phyloP scores from a whole-genome alignment of 1,284 basidiomycete genomes.

The Trichosporon sp. region DNA sequence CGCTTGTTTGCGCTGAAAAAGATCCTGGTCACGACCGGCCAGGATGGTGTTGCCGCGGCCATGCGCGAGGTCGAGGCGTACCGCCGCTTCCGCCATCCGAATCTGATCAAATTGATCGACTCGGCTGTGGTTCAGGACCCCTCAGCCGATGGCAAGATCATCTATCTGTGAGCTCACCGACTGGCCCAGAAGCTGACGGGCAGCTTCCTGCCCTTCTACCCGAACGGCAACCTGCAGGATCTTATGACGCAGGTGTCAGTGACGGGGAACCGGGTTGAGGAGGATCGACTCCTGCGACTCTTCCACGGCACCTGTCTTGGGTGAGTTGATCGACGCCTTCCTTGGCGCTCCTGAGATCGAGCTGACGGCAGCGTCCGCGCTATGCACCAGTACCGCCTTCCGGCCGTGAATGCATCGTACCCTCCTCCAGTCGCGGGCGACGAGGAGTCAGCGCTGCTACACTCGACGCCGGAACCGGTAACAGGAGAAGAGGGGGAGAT shows the following conservation, averaged over 20 bases:
- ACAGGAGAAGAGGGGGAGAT: slow-evolving; percentile 48
- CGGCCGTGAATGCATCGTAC: slow-evolving; percentile 35
- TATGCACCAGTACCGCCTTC: slow-evolving; percentile 72
- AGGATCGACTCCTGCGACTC: slow-evolving; percentile 76
- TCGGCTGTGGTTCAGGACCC: slow-evolving; percentile 91
- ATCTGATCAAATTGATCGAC: slow-evolving; percentile 55
- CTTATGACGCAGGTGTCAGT: slow-evolving; percentile 82
- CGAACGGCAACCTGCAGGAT: slow-evolving; percentile 85
- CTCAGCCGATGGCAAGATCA: slow-evolving; percentile 73
- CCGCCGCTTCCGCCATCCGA: slow-evolving; percentile 72
- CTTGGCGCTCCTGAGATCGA: not conserved
- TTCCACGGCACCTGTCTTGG: slow-evolving; percentile 94
- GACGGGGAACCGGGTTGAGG: slow-evolving; percentile 75
- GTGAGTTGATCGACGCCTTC: slow-evolving; percentile 24
- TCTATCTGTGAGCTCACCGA: slow-evolving; percentile 60
- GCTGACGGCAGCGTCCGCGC: slow-evolving; percentile 58
- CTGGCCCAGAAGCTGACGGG: not conserved
- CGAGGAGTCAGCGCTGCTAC: slow-evolving; percentile 46
- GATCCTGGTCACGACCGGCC: slow-evolving; percentile 76
- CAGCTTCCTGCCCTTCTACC: slow-evolving; percentile 39
- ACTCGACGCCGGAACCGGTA: slow-evolving; percentile 69
- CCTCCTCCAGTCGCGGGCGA: slow-evolving; percentile 32
- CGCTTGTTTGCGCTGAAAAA: slow-evolving; percentile 91
- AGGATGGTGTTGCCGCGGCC: slow-evolving; percentile 51
- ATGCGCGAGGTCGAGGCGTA: slow-evolving; percentile 90